phyloP scores from a whole-genome alignment of 371 early-diverging fungal genomes.

The Massospora cicadina region DNA sequence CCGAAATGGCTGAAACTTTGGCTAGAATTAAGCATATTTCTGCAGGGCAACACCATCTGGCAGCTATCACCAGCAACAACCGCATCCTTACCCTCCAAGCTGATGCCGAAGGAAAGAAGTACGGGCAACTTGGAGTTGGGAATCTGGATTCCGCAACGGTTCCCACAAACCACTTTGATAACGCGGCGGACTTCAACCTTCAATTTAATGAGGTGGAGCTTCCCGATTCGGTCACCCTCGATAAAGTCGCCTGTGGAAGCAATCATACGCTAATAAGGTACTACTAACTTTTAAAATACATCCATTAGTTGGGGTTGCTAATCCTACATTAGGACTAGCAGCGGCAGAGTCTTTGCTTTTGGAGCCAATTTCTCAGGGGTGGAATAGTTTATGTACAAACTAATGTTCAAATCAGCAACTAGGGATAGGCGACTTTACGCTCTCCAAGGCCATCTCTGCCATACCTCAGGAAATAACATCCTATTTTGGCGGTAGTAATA shows the following conservation, averaged over 20 bases:
- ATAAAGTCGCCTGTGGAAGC: not conserved
- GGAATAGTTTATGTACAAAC: not conserved
- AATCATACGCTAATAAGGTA: conserved; percentile 4
- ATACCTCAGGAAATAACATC: not conserved
- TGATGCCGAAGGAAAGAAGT: not conserved
- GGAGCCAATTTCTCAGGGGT: conserved; percentile 1
- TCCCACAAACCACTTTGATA: not conserved
- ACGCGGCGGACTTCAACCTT: not conserved
- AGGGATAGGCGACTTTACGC: not conserved
- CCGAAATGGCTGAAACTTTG: not conserved
- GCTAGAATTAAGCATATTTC: not conserved
- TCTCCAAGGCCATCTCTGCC: not conserved
- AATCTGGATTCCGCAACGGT: not conserved
- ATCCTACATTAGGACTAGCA: not conserved
- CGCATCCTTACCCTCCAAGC: not conserved
- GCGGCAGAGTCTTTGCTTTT: not conserved
- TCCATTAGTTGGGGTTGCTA: not conserved
- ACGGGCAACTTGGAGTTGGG: not conserved
- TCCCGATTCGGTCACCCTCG: not conserved
- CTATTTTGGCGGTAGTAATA: not conserved
- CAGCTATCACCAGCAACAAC: not conserved
- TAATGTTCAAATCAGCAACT: not conserved
- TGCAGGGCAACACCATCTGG: not conserved
- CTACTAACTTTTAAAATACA: not conserved
- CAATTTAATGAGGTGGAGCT: not conserved